Evolutionary conservation across 176 grass and related monocot genomes (phyloP).

Genomic region (Rhynchospora tenuis): DNA sequence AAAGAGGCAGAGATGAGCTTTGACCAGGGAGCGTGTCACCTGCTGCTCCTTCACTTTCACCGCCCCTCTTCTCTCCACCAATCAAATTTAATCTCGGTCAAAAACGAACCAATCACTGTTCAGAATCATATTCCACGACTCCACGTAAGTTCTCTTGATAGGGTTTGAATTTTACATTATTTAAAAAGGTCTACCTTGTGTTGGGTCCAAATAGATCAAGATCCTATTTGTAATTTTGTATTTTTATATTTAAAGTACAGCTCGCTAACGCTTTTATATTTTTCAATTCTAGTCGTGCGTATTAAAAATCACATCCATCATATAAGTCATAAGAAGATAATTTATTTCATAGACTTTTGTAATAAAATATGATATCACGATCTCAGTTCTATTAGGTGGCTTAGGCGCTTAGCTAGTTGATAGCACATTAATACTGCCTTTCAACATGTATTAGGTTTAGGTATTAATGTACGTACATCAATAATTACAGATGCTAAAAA

Average conservation of each 20-base stretch:
- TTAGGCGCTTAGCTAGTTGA: background rate
- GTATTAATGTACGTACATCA: background rate
- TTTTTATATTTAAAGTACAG: background rate
- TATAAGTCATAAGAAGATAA: background rate
- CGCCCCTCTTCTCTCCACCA: slow-evolving; percentile 11
- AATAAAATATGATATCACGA: background rate
- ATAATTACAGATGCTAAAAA: slow-evolving; percentile 1
- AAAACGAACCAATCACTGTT: background rate
- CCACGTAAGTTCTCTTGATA: background rate
- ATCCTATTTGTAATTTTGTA: background rate
- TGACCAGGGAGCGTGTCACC: slow-evolving; percentile 1
- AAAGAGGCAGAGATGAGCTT: slow-evolving; percentile 13
- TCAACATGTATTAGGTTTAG: background rate
- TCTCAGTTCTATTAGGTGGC: background rate
- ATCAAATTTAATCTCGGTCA: background rate
- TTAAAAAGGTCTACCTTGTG: background rate
- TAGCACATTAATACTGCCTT: background rate
- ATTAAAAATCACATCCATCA: background rate
- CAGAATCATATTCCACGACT: background rate
- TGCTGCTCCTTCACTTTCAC: background rate
- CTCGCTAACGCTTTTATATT: background rate
- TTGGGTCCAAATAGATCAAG: background rate
- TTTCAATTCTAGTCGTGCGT: background rate
- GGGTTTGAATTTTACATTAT: background rate
- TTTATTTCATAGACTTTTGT: background rate